These are phyloP conservation scores for Lyophyllum decastes DNA, from an alignment of 768 basidiomycete species.

Conservation along the genomic window DNA sequence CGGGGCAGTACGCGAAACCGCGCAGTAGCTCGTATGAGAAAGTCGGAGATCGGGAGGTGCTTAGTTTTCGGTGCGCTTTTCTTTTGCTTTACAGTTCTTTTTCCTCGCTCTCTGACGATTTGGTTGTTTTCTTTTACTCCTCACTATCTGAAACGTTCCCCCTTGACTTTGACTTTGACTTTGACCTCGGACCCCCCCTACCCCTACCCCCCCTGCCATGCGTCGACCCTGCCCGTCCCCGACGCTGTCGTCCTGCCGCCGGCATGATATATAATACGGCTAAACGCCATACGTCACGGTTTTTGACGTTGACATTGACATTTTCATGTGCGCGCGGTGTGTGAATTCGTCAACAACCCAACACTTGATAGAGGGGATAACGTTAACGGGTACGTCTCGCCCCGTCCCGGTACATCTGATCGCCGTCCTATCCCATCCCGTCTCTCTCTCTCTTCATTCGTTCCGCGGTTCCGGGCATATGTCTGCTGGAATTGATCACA, in stretches of 20 bases:
- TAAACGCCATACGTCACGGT: no score
- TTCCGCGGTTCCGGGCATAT: no score
- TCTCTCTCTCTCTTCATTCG: not conserved
- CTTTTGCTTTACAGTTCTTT: slow-evolving; percentile 1
- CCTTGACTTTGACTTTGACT: no score
- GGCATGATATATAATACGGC: no score
- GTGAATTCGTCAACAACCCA: no score
- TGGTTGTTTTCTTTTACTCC: not conserved
- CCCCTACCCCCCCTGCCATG: no score
- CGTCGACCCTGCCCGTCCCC: no score
- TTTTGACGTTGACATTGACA: not conserved
- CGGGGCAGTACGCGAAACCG: slow-evolving; percentile 96
- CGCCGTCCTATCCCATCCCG: not conserved
- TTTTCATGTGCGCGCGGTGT: no score
- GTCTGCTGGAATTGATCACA: no score
- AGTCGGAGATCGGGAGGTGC: slow-evolving; percentile 71
- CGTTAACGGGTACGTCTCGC: slow-evolving; percentile 71
- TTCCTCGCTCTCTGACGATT: not conserved
- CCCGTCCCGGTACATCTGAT: no score
- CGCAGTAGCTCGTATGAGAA: slow-evolving; percentile 82
- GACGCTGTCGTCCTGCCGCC: no score
- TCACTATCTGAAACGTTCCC: not conserved
- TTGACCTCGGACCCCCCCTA: no score
- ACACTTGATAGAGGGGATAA: slow-evolving; percentile 79
- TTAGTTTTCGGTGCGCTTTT: slow-evolving; percentile 88